Percentiles rank a stretch among this genome's conserved stretches.
Conservation (phyloP, 2,329 filamentous ascomycete species). For the Emergomyces africanus region DNA sequence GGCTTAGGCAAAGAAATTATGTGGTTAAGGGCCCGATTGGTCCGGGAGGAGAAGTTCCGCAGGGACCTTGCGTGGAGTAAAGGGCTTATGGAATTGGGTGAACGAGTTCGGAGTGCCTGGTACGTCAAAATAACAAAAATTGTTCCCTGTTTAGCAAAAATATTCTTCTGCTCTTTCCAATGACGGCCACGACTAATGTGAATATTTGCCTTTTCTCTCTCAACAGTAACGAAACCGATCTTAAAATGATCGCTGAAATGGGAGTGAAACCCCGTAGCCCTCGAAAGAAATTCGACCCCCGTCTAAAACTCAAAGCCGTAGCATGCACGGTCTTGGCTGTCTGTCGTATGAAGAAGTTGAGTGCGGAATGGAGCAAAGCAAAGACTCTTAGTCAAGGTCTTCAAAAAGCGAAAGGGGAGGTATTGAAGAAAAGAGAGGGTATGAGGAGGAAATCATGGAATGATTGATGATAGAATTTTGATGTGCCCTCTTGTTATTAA, state of each 20-base stretch:
- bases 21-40: constrained; percentile 72
- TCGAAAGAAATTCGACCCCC: constrained; percentile 19
- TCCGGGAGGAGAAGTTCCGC: constrained; percentile 68
- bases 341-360: constrained; percentile 34
- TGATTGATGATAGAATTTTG: constrained; percentile 3
- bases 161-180: not conserved
- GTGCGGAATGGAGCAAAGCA: constrained; percentile 32
- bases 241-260: constrained; percentile 74
- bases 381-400: constrained; percentile 32
- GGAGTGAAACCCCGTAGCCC: constrained; percentile 43
- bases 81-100: constrained; percentile 71
- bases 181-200: not conserved
- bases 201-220: not conserved
- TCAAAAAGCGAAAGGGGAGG: constrained; percentile 29
- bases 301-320: constrained; percentile 30
- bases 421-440: constrained; percentile 26
- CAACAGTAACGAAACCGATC: constrained; percentile 77
- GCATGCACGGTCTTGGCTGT: constrained; percentile 32
- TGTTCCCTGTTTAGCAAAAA: not conserved
- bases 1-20: constrained; percentile 82
- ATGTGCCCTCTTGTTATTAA: not conserved
- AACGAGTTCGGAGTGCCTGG: constrained; percentile 54
- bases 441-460: constrained; percentile 8
- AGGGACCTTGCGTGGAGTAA: constrained; percentile 77
- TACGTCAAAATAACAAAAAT: constrained; percentile 46